Evolutionary conservation across 768 basidiomycete species (phyloP).

Genomic region (Hemileccinum rubropunctum): DNA sequence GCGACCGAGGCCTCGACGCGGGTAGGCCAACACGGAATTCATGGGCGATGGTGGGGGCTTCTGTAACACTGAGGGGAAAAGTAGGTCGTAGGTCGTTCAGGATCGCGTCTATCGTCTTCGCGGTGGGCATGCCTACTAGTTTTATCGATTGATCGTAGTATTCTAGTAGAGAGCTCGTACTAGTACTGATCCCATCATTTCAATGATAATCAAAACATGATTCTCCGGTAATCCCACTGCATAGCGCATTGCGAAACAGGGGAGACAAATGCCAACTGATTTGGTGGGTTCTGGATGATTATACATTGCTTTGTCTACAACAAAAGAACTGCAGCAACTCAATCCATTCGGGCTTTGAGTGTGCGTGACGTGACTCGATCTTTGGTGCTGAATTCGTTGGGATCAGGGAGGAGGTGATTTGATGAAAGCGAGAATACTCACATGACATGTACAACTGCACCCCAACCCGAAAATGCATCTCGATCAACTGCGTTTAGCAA

Average conservation of each 20-base stretch:
- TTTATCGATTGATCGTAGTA: neutral
- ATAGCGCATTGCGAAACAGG: no score
- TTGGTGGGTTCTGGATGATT: neutral
- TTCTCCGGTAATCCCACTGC: no score
- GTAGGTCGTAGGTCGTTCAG: constrained; percentile 14
- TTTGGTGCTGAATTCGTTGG: constrained; percentile 49
- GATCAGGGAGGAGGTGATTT: constrained; percentile 6
- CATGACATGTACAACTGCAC: constrained; percentile 94
- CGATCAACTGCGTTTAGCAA: constrained; percentile 93
- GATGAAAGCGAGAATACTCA: constrained; percentile 41
- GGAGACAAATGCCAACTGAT: no score
- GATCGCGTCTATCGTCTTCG: constrained; percentile 6
- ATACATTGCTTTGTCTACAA: constrained; percentile 14
- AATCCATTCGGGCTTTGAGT: constrained; percentile 92
- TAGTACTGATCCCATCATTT: no score
- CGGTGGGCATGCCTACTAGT: neutral
- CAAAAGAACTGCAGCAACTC: constrained; percentile 21
- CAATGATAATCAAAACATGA: neutral
- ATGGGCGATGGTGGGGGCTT: neutral
- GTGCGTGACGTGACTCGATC: constrained; percentile 80
- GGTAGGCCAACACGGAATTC: constrained; percentile 15
- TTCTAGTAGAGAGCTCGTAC: no score
- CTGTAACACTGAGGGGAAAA: constrained; percentile 19
- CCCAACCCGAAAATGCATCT: constrained; percentile 97
- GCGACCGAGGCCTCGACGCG: constrained; percentile 8